Evolutionary conservation across 176 grass and related monocot species (phyloP).

Genomic region (Puya raimondii): DNA sequence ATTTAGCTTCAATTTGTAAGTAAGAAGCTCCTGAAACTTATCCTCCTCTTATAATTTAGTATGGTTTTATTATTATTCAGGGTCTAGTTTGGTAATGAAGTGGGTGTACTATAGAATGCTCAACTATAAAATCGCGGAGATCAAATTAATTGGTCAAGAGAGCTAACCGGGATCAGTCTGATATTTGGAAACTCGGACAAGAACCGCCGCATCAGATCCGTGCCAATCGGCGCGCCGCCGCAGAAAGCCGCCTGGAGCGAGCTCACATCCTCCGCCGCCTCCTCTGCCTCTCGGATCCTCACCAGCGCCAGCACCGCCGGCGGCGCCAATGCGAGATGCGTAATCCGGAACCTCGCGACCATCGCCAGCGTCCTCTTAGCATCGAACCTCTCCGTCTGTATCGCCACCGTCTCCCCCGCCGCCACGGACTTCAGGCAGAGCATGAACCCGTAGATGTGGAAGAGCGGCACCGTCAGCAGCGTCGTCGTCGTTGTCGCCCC

Average conservation of each 20-base stretch:
- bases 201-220: constrained; percentile 25
- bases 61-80: no score
- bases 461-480: constrained; percentile 35
- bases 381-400: constrained; percentile 36
- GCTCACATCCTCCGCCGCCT: not conserved
- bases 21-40: no score
- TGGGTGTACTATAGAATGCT: no score
- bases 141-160: no score
- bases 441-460: constrained; percentile 40
- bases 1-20: no score
- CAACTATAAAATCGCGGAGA: no score
- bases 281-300: constrained; percentile 6
- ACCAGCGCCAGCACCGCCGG: constrained; percentile 29
- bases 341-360: constrained; percentile 10
- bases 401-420: constrained; percentile 14
- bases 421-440: constrained; percentile 24
- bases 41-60: no score
- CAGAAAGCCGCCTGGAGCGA: constrained; percentile 17
- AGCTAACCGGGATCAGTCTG: constrained; percentile 13
- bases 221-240: constrained; percentile 20
- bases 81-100: no score
- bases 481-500: not conserved
- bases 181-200: constrained; percentile 13
- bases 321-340: constrained; percentile 24
- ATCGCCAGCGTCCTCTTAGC: constrained; percentile 5